Evolutionary conservation across 129 eudicot genomes (phyloP), one percentile per base, ranked within the genome.

Genomic region (Flaveria ramosissima): DNA sequence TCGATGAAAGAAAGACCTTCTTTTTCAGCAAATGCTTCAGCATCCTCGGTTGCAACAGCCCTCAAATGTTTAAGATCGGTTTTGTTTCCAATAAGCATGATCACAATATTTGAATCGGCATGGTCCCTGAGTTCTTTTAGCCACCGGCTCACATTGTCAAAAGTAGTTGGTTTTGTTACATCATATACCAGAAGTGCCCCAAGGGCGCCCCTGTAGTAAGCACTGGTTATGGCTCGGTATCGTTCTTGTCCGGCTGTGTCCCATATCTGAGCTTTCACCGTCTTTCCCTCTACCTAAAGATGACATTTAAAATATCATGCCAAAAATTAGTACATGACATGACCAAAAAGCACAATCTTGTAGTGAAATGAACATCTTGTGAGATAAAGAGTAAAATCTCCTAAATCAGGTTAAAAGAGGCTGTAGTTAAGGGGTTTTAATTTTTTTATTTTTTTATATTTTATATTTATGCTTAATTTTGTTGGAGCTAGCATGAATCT

Each of bases 261-360:
- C 97, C 97, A 92, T 78, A 92, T 92, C 68, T 92, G 97, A 57
- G 97, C 96, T 78, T 92, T 92, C n/a, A 92, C 83, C 7, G 97
- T 92, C 86, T 89, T 89, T 59, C 96, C 96, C 78, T 92, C 97
- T 42, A 92, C 96, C 97, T 92, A 66, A 21, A 81, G 9, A 78
- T 46, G 12, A 70, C 12, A 36, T 36, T 26, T 62, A 1, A 50
- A 9, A 27, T 50, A 51, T 32, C 19, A 71, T 50, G 14, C 50
- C 45, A 52, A 16, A 67, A 17, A 8, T 67, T 67, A 39, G n/a
- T 24, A 62, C 21, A 26, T 21, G 32, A 59, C 10, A 59, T 0
- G 65, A 21, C 19, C 43, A 62, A 59, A 57, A 21, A 11, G 21
- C 1, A 10, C 32, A 59, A 23, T 23, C 65, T 59, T 20, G 30